Percentiles rank a stretch among this genome's conserved stretches.
Evolutionary conservation across 2,329 filamentous ascomycete genomes (phyloP).

Genomic region (Juglanconis juglandina): DNA sequence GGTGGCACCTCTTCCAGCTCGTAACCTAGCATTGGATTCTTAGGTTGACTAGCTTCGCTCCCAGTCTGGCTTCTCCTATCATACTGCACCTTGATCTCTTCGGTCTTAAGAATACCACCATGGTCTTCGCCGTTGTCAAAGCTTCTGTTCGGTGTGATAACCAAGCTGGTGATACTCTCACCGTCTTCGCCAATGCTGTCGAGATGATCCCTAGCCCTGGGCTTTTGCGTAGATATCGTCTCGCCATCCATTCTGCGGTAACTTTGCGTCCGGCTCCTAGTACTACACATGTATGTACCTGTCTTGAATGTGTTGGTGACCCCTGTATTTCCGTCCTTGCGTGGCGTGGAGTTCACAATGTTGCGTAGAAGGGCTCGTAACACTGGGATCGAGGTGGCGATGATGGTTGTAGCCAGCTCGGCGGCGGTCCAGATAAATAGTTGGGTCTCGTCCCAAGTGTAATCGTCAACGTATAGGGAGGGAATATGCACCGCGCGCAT

Average conservation of each 20-base stretch:
- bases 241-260: background rate
- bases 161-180: background rate
- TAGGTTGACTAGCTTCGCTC: background rate
- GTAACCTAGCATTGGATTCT: background rate
- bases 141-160: background rate
- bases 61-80: background rate
- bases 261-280: background rate
- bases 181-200: constrained; percentile 4
- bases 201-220: background rate
- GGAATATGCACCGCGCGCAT: background rate
- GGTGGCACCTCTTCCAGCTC: background rate
- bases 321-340: background rate
- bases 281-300: constrained; percentile 2
- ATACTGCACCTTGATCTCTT: background rate
- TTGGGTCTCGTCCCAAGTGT: background rate
- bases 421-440: constrained; percentile 21
- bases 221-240: background rate
- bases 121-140: background rate
- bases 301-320: constrained; percentile 7
- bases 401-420: constrained; percentile 21
- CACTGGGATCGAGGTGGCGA: constrained; percentile 24
- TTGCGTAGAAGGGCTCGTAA: constrained; percentile 23
- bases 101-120: background rate
- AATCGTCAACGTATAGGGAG: background rate
- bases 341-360: background rate